phyloP scores from a whole-genome alignment of 1,139 yeast species.

The Kurtzmaniella quercitrusa region DNA sequence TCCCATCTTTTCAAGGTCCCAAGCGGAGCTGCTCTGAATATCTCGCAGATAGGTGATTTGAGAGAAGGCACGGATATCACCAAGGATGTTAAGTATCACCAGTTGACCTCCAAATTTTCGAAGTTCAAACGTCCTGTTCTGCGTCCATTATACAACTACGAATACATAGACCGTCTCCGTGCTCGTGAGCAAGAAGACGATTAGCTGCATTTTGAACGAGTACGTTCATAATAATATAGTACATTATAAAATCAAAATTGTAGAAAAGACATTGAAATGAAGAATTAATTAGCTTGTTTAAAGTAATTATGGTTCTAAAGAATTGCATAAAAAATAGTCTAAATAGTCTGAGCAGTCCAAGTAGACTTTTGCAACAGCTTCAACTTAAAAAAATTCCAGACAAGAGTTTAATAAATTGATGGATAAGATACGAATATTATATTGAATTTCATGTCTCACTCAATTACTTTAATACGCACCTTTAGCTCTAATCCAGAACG shows the following conservation, averaged over 20 bases:
- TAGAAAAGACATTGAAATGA: not conserved
- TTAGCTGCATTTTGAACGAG: constrained; percentile 11
- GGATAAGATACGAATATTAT: too few relatives aligned
- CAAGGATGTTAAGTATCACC: constrained; percentile 15
- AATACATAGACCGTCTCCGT: constrained; percentile 18
- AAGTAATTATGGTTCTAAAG: too few relatives aligned
- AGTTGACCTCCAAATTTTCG: constrained; percentile 14
- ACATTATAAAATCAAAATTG: not conserved
- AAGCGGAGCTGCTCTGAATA: constrained; percentile 15
- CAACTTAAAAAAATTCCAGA: too few relatives aligned
- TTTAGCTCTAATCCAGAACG: too few relatives aligned
- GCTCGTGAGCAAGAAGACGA: not conserved
- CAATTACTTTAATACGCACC: too few relatives aligned
- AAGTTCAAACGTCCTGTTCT: constrained; percentile 20
- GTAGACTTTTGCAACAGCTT: too few relatives aligned
- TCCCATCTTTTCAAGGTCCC: constrained; percentile 21
- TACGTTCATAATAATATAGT: constrained; percentile 4
- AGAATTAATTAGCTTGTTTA: too few relatives aligned
- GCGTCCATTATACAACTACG: constrained; percentile 22
- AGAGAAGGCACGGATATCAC: constrained; percentile 11
- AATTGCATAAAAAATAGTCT: too few relatives aligned
- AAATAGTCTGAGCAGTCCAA: too few relatives aligned
- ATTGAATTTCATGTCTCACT: too few relatives aligned
- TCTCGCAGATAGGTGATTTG: constrained; percentile 16
- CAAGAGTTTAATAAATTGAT: too few relatives aligned